Percentiles rank a stretch among this genome's conserved stretches.
Conservation (phyloP, 192 early-diverging fungal genomes). For the Backusella macrospora region DNA sequence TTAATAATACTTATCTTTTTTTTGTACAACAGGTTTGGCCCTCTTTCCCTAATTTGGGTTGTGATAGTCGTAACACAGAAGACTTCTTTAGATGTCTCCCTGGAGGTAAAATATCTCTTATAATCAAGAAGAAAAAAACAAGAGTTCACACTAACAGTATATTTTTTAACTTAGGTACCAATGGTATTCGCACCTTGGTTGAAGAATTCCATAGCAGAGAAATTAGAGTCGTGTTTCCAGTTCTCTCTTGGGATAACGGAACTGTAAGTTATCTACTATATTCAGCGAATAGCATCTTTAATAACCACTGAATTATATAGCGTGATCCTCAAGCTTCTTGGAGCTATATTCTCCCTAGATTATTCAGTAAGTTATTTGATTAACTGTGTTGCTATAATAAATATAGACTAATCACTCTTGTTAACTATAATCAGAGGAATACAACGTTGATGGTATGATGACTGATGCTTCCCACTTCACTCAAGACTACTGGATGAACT, state of each 20-base stretch:
- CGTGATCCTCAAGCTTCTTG: constrained; percentile 28
- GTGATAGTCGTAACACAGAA: constrained; percentile 35
- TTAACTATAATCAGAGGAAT: constrained; percentile 21
- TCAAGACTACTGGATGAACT: constrained; percentile 28
- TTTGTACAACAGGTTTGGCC: constrained; percentile 25
- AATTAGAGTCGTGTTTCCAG: constrained; percentile 23
- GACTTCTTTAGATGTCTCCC: constrained; percentile 30
- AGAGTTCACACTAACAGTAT: background rate
- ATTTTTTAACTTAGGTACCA: constrained; percentile 10
- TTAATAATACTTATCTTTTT: background rate
- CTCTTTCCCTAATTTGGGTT: constrained; percentile 20
- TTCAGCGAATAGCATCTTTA: background rate
- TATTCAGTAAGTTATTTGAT: constrained; percentile 21
- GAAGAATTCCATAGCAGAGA: constrained; percentile 21
- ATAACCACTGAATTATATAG: background rate
- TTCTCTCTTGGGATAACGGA: constrained; percentile 25
- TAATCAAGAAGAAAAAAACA: background rate
- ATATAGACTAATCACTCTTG: background rate
- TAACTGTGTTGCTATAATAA: background rate
- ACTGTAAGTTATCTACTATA: constrained; percentile 20
- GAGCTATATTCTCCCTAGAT: constrained; percentile 31
- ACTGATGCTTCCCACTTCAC: constrained; percentile 24
- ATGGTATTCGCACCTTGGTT: constrained; percentile 18
- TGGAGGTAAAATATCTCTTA: constrained; percentile 13
- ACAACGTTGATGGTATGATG: constrained; percentile 28